These are phyloP conservation scores for Hypomyces rosellus DNA, from an alignment of 2,329 filamentous ascomycete genomes.

Conservation along the genomic window DNA sequence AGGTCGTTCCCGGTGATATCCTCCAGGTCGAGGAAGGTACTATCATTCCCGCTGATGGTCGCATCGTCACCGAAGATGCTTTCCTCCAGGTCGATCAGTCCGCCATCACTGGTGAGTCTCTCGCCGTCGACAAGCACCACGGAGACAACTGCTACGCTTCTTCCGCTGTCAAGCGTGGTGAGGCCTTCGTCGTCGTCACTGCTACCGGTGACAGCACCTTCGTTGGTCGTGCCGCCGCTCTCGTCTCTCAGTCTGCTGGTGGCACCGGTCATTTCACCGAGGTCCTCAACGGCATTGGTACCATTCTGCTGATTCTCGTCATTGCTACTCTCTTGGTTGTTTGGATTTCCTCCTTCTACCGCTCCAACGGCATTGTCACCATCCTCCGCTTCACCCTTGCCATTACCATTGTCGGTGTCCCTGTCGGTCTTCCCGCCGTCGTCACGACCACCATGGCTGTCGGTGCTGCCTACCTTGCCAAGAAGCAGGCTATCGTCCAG, in stretches of 20 bases:
- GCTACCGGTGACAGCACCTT: conserved; percentile 86
- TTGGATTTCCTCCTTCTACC: conserved; percentile 84
- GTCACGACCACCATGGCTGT: conserved; percentile 95
- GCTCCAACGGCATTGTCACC: conserved; percentile 69
- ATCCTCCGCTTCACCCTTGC: conserved; percentile 83
- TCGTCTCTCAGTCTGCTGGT: conserved; percentile 69
- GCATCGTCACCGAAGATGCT: conserved; percentile 74
- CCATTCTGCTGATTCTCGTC: conserved; percentile 71
- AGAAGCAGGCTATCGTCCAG: conserved; percentile 90
- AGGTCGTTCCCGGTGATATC: conserved; percentile 86
- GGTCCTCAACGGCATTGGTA: conserved; percentile 82
- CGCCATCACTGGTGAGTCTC: conserved; percentile 84
- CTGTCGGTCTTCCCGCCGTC: conserved; percentile 87
- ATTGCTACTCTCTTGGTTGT: conserved; percentile 74
- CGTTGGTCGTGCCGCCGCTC: conserved; percentile 79
- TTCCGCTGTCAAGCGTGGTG: conserved; percentile 84
- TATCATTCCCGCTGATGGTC: conserved; percentile 84
- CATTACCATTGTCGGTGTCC: conserved; percentile 87
- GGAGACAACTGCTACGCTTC: conserved; percentile 78
- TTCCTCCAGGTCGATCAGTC: conserved; percentile 91
- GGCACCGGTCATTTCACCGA: conserved; percentile 85
- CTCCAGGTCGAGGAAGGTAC: conserved; percentile 85
- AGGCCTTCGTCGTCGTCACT: conserved; percentile 76
- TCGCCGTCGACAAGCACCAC: conserved; percentile 83
- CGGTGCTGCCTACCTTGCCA: conserved; percentile 83